Percentiles rank a stretch among this genome's conserved stretches.
phyloP scores from a whole-genome alignment of 768 basidiomycete species.

The Amanita exitialis region DNA sequence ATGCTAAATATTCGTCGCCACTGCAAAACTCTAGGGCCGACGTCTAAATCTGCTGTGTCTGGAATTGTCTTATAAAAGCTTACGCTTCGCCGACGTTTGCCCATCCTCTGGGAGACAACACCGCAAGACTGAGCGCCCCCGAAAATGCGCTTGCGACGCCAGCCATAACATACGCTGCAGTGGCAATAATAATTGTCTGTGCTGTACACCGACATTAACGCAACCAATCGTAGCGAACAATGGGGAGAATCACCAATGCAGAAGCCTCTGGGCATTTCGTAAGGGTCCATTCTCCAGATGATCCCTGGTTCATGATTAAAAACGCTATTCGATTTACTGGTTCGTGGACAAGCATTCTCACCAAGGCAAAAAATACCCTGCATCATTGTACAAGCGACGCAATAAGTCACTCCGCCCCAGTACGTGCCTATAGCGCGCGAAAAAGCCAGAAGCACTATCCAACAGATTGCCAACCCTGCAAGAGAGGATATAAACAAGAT shows the following conservation, averaged over 20 bases:
- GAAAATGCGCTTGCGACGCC: constrained; percentile 35
- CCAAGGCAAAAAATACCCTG: constrained; percentile 54
- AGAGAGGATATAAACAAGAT: background rate
- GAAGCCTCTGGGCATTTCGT: constrained; percentile 45
- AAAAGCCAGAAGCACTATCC: constrained; percentile 37
- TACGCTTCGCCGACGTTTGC: constrained; percentile 16
- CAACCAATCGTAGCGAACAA: background rate
- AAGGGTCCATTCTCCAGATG: constrained; percentile 54
- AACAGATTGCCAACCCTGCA: constrained; percentile 42
- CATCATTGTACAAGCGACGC: constrained; percentile 37
- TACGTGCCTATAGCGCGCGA: constrained; percentile 28
- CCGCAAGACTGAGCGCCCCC: constrained; percentile 29
- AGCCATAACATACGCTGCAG: constrained; percentile 32
- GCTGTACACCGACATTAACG: constrained; percentile 15
- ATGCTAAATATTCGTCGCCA: constrained; percentile 39
- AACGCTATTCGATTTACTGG: background rate
- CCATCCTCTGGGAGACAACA: constrained; percentile 28
- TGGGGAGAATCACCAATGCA: constrained; percentile 36
- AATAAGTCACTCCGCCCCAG: constrained; percentile 43
- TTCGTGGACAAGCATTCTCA: constrained; percentile 16
- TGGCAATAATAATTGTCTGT: constrained; percentile 33
- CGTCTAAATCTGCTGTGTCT: background rate
- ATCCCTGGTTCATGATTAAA: constrained; percentile 31
- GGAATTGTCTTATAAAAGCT: constrained; percentile 4
- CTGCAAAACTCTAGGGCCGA: constrained; percentile 27